Evolutionary conservation across 2,329 filamentous ascomycete genomes (phyloP).

Genomic region (Chaetomium globosum): DNA sequence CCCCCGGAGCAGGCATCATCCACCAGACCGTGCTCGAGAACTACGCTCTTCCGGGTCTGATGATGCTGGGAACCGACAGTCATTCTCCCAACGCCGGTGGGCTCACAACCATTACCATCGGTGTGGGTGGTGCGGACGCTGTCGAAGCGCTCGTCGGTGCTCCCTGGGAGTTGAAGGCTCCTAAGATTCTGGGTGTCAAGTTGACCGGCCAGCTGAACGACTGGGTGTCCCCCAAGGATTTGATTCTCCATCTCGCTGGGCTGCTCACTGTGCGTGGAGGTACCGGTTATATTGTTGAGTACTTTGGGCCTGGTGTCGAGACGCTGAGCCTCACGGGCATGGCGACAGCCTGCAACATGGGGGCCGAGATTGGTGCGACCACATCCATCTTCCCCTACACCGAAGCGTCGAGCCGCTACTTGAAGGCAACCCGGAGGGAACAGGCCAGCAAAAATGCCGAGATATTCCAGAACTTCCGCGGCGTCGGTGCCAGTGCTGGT

Average conservation of each 20-base stretch:
- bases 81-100: conserved; percentile 98
- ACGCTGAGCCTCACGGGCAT: conserved; percentile 90
- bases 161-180: conserved; percentile 96
- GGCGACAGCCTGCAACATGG: conserved; percentile 91
- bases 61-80: conserved; percentile 98
- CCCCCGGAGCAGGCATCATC: conserved; percentile 89
- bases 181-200: conserved; percentile 82
- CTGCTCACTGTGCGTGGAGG: conserved; percentile 90
- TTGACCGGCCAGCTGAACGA: conserved; percentile 81
- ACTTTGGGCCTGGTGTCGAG: conserved; percentile 86
- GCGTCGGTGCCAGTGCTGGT: conserved; percentile 46
- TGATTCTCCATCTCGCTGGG: conserved; percentile 88
- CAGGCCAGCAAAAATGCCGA: conserved; percentile 69
- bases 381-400: conserved; percentile 96
- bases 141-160: conserved; percentile 95
- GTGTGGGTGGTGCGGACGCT: conserved; percentile 94
- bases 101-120: conserved; percentile 89
- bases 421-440: conserved; percentile 77
- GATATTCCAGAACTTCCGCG: conserved; percentile 59
- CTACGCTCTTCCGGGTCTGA: conserved; percentile 92
- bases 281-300: conserved; percentile 93
- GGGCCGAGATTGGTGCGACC: conserved; percentile 85
- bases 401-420: conserved; percentile 78
- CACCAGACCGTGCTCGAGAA: conserved; percentile 98
- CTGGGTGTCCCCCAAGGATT: conserved; percentile 94